A percentile compares a stretch with the other conserved stretches of the same genome.
These are phyloP conservation scores for Chlorella sp. DNA, from an alignment of 139 green algal species.

Conservation along the genomic window DNA sequence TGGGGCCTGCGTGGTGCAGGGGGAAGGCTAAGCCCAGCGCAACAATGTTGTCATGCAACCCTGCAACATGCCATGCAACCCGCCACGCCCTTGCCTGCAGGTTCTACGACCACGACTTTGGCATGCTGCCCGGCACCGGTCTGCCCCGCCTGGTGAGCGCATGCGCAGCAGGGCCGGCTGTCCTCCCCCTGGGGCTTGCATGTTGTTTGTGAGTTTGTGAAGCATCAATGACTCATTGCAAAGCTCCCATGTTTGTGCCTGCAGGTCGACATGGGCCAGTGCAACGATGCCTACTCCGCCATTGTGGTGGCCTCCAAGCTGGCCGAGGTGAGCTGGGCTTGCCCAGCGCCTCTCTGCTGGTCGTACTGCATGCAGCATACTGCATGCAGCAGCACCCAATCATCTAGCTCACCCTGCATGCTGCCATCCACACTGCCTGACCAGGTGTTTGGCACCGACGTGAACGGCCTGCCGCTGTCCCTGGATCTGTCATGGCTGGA, in stretches of 20 bases:
- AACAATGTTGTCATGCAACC: background rate
- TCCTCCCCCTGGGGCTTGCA: too few relatives aligned
- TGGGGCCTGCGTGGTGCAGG: too few relatives aligned
- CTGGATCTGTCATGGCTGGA: constrained; percentile 85
- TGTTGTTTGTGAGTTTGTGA: too few relatives aligned
- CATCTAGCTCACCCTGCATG: too few relatives aligned
- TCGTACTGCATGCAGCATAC: too few relatives aligned
- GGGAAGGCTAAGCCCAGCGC: too few relatives aligned
- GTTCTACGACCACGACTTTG: background rate
- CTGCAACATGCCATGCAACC: background rate
- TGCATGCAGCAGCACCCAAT: too few relatives aligned
- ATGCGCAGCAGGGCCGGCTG: background rate
- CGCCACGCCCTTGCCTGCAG: background rate
- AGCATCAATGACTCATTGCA: too few relatives aligned
- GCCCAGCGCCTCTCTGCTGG: too few relatives aligned
- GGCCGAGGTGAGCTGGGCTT: constrained; percentile 48
- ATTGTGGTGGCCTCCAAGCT: constrained; percentile 76
- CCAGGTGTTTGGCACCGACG: constrained; percentile 72
- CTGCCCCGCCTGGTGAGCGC: constrained; percentile 66
- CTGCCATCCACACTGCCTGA: too few relatives aligned
- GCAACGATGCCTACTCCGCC: constrained; percentile 71
- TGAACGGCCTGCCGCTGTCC: constrained; percentile 82
- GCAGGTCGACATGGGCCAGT: constrained; percentile 79
- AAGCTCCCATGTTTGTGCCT: too few relatives aligned
- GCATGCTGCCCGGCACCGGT: background rate